A percentile compares a stretch with the other conserved stretches of the same genome.
Conservation (phyloP, 768 basidiomycete species). For the Auriscalpium orientale region DNA sequence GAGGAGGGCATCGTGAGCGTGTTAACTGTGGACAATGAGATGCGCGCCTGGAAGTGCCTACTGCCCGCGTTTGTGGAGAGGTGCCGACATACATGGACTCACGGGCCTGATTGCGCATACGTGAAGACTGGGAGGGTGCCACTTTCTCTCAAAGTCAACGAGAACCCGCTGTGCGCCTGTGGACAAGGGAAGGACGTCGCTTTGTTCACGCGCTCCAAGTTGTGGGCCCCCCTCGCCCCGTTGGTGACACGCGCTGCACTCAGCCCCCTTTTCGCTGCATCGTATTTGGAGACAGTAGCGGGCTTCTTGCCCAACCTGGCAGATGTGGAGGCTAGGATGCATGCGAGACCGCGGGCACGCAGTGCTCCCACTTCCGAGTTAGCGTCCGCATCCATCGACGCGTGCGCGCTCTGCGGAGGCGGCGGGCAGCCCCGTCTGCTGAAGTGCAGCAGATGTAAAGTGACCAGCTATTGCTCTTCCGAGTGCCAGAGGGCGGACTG, state of each 20-base stretch:
- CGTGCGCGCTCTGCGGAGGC: constrained; percentile 25
- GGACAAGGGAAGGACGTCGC: constrained; percentile 42
- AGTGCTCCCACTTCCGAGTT: not conserved
- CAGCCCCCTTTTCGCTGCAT: constrained; percentile 44
- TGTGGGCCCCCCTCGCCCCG: constrained; percentile 34
- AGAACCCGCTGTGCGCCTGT: constrained; percentile 44
- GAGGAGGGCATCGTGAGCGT: constrained; percentile 1
- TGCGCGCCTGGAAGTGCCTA: constrained; percentile 41
- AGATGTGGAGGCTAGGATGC: constrained; percentile 6
- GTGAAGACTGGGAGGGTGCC: constrained; percentile 27
- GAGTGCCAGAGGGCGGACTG: constrained; percentile 41
- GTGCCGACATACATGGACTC: constrained; percentile 44
- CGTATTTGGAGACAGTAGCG: constrained; percentile 38
- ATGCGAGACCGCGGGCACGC: constrained; percentile 13
- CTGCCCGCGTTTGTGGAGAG: constrained; percentile 45
- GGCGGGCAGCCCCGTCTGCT: constrained; percentile 27
- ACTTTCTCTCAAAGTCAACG: constrained; percentile 27
- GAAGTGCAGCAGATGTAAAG: constrained; percentile 32
- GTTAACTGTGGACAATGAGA: constrained; percentile 25
- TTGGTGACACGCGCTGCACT: constrained; percentile 44
- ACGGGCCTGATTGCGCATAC: constrained; percentile 43
- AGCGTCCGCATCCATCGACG: not conserved
- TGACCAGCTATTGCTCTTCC: constrained; percentile 33
- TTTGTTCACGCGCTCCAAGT: constrained; percentile 23
- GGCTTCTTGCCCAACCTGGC: not conserved